Evolutionary conservation across 2,329 filamentous ascomycete genomes (phyloP), one percentile per base, ranked within the genome.

Genomic region (Monosporascus sp.): DNA sequence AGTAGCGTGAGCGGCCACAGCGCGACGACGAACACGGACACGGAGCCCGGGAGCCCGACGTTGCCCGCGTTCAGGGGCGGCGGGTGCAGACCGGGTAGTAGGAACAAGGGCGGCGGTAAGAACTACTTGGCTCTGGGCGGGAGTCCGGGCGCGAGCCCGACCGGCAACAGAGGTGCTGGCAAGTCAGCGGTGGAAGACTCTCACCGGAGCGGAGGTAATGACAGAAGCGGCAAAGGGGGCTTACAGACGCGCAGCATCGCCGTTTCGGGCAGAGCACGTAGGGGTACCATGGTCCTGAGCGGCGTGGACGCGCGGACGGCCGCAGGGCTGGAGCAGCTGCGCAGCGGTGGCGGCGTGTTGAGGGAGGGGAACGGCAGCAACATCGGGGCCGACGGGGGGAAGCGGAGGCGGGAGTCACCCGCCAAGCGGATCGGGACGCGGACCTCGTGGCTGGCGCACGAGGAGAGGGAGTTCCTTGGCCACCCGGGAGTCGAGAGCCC

Each of bases 101-200:
- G 65, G n/a, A 62, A 63, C 7, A 26, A 22, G 24, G 67, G 68
- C 8, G 74, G 76, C 1, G 70, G 68, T 22, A 70, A 69, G 52
- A 75, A 80, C 52, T 81, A 81, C 56, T 70, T 79, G 41, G 70
- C 70, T 55, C 65, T 80, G 2, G 75, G 71, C n/a, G 67, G 60
- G 1, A 43, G 44, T n/a, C 16, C 53, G 27, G 51, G 44, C 24
- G 44, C 37, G 19, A 53, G 44, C 7, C 24, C 50, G n/a, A 37
- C n/a, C 5, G n/a, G 40, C 14, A n/a, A 22, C 1, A 48, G 31
- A 14, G 9, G 11, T 35, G 31, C 46, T 27, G 16, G 26, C 19
- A 41, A 51, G 7, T 31, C 22, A 17, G 24, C 22, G 7, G 20
- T 6, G 31, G 19, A 27, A 37, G 50, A 35, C 37, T 31, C 27